phyloP scores from a whole-genome alignment of 768 basidiomycete species.

The Cystobasidium tubakii region DNA sequence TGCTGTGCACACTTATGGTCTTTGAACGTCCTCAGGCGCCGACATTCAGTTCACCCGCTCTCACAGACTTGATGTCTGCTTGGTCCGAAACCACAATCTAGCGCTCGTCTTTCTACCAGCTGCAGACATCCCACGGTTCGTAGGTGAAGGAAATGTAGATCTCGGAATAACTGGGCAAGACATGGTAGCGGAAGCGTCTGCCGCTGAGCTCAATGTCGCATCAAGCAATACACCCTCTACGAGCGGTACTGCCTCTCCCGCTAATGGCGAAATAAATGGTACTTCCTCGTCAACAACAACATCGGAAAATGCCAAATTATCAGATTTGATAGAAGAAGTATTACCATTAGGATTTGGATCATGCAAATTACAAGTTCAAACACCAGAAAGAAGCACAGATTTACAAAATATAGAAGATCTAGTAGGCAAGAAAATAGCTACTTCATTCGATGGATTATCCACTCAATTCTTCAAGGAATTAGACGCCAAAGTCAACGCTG shows the following conservation, averaged over 20 bases:
- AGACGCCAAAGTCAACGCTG: constrained; percentile 51
- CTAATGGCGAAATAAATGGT: neutral
- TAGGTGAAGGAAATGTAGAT: constrained; percentile 93
- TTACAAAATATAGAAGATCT: constrained; percentile 71
- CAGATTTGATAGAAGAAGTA: constrained; percentile 61
- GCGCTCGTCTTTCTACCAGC: constrained; percentile 95
- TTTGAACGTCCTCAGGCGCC: constrained; percentile 58
- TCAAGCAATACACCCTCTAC: constrained; percentile 1
- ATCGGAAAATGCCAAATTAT: constrained; percentile 8
- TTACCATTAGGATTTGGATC: constrained; percentile 87
- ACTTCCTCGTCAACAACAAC: neutral
- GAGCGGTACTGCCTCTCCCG: neutral
- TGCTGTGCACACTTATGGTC: too few species aligned
- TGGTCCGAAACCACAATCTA: constrained; percentile 87
- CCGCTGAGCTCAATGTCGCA: constrained; percentile 46
- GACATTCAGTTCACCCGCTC: constrained; percentile 90
- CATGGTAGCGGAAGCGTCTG: constrained; percentile 78
- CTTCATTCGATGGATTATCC: constrained; percentile 85
- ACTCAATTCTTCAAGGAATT: constrained; percentile 67
- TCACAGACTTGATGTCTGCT: constrained; percentile 79
- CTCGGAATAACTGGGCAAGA: constrained; percentile 98
- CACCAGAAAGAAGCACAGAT: constrained; percentile 64
- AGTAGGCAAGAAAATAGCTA: constrained; percentile 85
- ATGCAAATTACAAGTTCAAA: constrained; percentile 74
- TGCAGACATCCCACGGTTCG: constrained; percentile 94